Percentiles rank a stretch among this genome's conserved stretches.
Conservation (phyloP, 441 rosid species). For the Biscutella laevigata region DNA sequence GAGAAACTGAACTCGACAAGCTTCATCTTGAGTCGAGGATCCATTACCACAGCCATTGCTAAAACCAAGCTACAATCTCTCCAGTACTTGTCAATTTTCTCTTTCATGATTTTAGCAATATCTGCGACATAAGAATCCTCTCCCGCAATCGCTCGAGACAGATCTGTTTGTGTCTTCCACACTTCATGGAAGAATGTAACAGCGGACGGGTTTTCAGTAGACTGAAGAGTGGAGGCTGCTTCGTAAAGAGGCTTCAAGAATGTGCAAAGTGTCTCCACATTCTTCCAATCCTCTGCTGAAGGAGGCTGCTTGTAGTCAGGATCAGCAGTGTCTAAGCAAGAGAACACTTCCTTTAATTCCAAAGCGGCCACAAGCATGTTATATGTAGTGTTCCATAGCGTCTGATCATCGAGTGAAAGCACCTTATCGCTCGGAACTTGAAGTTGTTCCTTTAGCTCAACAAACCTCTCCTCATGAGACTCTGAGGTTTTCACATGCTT, state of each 20-base stretch:
- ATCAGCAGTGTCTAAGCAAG: constrained; percentile 70
- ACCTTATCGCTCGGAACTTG: constrained; percentile 63
- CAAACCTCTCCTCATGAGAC: constrained; percentile 66
- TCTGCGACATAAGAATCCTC: constrained; percentile 49
- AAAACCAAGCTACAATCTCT: constrained; percentile 62
- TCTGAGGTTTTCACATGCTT: constrained; percentile 78
- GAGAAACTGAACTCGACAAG: constrained; percentile 82
- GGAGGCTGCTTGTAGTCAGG: constrained; percentile 67
- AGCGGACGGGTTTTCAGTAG: constrained; percentile 36
- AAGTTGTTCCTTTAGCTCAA: constrained; percentile 71
- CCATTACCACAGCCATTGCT: constrained; percentile 75
- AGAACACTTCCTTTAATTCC: constrained; percentile 68
- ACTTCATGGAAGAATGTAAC: constrained; percentile 62
- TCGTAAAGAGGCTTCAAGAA: constrained; percentile 62
- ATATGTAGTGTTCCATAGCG: constrained; percentile 72
- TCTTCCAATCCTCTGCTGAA: constrained; percentile 58
- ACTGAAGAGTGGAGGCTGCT: constrained; percentile 44
- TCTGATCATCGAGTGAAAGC: constrained; percentile 54
- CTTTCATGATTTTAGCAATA: constrained; percentile 44
- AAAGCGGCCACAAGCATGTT: constrained; percentile 71
- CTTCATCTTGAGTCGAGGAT: constrained; percentile 88
- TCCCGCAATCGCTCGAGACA: constrained; percentile 34
- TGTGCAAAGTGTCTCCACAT: constrained; percentile 49
- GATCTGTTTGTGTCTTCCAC: constrained; percentile 69
- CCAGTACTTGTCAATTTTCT: constrained; percentile 57